Evolutionary conservation across 768 basidiomycete species (phyloP), one percentile per base, ranked within the genome.

Genomic region (Infundibulicybe gibba): DNA sequence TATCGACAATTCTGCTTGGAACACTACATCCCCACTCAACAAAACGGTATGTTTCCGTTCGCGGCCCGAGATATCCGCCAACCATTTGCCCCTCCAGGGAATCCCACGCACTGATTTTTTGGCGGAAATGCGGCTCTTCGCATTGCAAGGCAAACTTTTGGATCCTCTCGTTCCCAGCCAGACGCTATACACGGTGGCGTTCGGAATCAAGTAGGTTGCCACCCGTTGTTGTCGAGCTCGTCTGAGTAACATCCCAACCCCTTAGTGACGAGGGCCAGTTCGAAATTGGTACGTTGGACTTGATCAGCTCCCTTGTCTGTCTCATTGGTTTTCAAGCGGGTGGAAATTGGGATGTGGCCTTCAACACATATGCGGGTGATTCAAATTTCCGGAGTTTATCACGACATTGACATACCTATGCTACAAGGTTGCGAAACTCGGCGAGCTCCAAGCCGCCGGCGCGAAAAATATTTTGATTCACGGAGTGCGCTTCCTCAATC

Each of bases 1-100:
- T 11, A 64, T 65, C 40, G 58, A 66, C 44, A 64, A 63, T 47
- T 61, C 60, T 43, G 65, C 61, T 0, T 66, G 61, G 51, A 66
- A 65, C 41, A 62, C 62, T 13, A 66, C 64, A 12, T 54, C 55
- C 1, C 63, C 63, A 12, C 20, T 40, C 11, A 66, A 64, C 37
- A 37, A 40, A 43, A 60, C 64, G 17, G 61, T 58, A 19, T 8
- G 40, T 31, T 32, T 31, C 32, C 32, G 16, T 41, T 37, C n/a
- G 25, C 19, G 37, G 8, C 8, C 8, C 25, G 25, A 25, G 25
- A 8, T 4, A 8, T 8, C 25, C 25, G 8, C 25, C 25, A 25
- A 25, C 8, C 25, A 25, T 25, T 40, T 19, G 14, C 15, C 32
- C 30, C 25, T 38, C 17, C 32, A 51, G 59, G 59, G 52, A 25